Evolutionary conservation across 768 basidiomycete species (phyloP), one percentile per base, ranked within the genome.

Genomic region (Podaxis sp.): DNA sequence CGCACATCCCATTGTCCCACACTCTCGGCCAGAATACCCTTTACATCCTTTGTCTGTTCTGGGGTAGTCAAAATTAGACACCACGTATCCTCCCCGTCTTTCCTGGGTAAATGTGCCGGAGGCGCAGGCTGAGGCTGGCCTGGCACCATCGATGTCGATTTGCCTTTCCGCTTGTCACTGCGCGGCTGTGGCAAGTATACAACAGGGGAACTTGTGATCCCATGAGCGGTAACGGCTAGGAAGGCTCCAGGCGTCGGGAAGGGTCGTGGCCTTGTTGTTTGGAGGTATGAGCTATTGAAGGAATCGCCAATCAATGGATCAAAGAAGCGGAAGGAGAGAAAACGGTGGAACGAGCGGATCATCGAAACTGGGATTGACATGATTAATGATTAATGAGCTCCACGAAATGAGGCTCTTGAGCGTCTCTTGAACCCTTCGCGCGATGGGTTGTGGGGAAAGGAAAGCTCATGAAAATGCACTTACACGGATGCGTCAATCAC

Each of bases 31-130:
- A 82, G 67, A 21, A 75, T 72, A 80, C 83, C 87, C 0, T 59
- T 61, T 9, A 68, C 18, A 23, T 37, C 60, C 10, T 54, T 48
- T 16, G 18, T 16, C 44, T 46, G 62, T 32, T 56, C 65, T 16
- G 7, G 51, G 61, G 54, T 64, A 70, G 48, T 71, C 68, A 10
- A 82, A 48, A 84, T 64, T 40, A 85, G 56, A 64, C 73, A 77
- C 71, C 78, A 77, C 1, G 81, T 82, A 62, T 87, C 84, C 55
- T 86, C 85, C 2, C 79, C 81, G 44, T 85, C 78, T 10, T 55
- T 64, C 27, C 78, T 72, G 2, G 85, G 81, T 3, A 80, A 66
- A 40, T 83, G 77, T 3, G 70, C 57, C 0, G 85, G 79, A 14
- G 77, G 67, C 4, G 47, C 9, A 7, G 32, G 9, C 9, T 32